Evolutionary conservation across 2,329 filamentous ascomycete genomes (phyloP).

Genomic region (Verticillium albo-atrum): DNA sequence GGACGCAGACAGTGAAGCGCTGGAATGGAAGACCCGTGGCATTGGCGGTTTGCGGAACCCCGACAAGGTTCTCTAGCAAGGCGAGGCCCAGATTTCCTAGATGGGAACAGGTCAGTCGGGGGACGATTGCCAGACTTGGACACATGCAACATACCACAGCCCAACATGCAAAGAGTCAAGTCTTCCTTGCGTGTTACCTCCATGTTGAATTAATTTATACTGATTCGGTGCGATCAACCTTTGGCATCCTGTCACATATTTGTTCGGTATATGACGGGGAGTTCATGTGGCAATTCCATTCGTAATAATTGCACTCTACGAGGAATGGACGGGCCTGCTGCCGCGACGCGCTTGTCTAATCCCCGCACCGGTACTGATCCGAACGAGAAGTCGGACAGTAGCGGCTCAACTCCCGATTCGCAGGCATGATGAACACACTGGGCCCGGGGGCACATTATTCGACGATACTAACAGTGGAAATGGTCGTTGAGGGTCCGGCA

Average conservation of each 20-base stretch:
- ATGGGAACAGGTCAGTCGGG: neutral
- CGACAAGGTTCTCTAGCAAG: conserved; percentile 19
- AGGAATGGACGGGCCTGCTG: neutral
- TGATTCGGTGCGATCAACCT: neutral
- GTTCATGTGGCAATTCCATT: neutral
- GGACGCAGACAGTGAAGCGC: conserved; percentile 22
- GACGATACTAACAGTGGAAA: neutral
- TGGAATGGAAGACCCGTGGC: conserved; percentile 14
- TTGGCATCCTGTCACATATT: neutral
- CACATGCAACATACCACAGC: conserved; percentile 8
- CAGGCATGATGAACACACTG: neutral
- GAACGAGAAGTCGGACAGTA: neutral
- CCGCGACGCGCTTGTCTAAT: neutral
- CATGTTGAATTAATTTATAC: neutral
- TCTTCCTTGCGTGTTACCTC: neutral
- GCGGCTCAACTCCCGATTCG: conserved; percentile 5
- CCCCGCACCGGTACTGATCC: neutral
- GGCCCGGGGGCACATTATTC: too few species aligned
- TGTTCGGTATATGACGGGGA: neutral
- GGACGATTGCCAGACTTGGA: too few species aligned
- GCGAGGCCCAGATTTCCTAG: conserved; percentile 26
- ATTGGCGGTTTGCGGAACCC: neutral
- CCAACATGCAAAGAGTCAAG: conserved; percentile 9
- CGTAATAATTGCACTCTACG: too few species aligned
- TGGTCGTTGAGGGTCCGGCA: neutral